A percentile compares a stretch with the other conserved stretches of the same genome.
These are phyloP conservation scores for Vigna trinervia DNA, from an alignment of 306 rosid genomes.

Conservation along the genomic window DNA sequence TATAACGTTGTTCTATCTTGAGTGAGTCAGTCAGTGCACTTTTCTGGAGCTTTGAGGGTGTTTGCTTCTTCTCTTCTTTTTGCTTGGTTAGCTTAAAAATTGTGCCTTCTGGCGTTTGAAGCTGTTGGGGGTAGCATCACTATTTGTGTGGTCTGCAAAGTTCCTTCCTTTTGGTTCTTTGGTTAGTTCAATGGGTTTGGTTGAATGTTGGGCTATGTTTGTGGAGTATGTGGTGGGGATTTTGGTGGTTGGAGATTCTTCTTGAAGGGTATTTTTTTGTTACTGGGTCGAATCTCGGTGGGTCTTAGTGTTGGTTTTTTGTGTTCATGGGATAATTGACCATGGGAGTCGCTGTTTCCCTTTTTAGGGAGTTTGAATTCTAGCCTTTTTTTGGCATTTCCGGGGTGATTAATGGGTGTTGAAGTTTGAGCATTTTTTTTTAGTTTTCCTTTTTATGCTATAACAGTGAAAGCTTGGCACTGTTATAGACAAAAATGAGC, in stretches of 20 bases:
- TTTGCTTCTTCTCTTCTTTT: conserved; percentile 46
- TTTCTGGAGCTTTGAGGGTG: conserved; percentile 48
- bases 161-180: conserved; percentile 39
- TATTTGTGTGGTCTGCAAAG: conserved; percentile 38
- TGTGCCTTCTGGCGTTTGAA: conserved; percentile 30
- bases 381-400: conserved; percentile 48
- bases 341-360: conserved; percentile 48
- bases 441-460: conserved; percentile 29
- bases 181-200: conserved; percentile 41
- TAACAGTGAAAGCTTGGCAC: conserved; percentile 46
- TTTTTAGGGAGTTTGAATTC: conserved; percentile 50
- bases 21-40: conserved; percentile 36
- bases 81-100: conserved; percentile 47
- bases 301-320: conserved; percentile 14
- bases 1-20: conserved; percentile 39
- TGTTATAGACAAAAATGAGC: conserved; percentile 56
- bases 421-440: conserved; percentile 28
- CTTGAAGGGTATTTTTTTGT: conserved; percentile 43
- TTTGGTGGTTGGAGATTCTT: conserved; percentile 43
- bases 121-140: conserved; percentile 37
- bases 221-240: conserved; percentile 37
- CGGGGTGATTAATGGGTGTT: conserved; percentile 40
- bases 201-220: conserved; percentile 38
- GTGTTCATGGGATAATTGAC: conserved; percentile 49
- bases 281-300: conserved; percentile 37